These are phyloP conservation scores for Micromonas commoda DNA, from an alignment of 139 green algal genomes.

Conservation along the genomic window DNA sequence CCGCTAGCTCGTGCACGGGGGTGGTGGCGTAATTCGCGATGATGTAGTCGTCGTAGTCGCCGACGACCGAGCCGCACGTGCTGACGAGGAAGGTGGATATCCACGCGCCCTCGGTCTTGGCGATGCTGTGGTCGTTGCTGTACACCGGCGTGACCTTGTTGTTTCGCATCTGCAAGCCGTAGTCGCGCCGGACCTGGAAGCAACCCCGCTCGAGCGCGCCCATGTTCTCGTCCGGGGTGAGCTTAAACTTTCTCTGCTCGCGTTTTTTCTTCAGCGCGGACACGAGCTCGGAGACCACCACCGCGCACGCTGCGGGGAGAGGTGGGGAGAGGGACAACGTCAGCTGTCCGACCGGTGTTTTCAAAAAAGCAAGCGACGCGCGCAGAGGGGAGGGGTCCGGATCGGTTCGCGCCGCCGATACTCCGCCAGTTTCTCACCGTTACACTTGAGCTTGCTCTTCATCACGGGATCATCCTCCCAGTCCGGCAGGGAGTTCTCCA, in stretches of 20 bases:
- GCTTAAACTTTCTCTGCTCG: neutral
- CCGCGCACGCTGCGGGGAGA: neutral
- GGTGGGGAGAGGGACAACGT: neutral
- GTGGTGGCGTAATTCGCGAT: neutral
- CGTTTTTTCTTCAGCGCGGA: neutral
- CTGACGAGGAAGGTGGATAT: neutral
- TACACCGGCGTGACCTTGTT: neutral
- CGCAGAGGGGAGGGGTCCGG: too few species aligned
- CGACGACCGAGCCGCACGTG: neutral
- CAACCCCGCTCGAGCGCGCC: neutral
- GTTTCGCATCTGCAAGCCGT: neutral
- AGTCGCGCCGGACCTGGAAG: neutral
- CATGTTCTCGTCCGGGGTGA: neutral
- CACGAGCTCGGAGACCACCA: neutral
- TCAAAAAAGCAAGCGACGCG: neutral
- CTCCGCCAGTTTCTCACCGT: too few species aligned
- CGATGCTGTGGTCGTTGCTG: neutral
- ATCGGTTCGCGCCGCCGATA: too few species aligned
- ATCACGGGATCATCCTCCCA: neutral
- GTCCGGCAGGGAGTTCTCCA: neutral
- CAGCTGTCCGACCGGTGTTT: neutral
- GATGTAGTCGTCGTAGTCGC: neutral
- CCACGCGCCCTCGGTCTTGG: neutral
- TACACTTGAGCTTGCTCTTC: neutral
- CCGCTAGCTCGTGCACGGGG: neutral